These are phyloP conservation scores for Phoma sp. DNA, from an alignment of 2,329 filamentous ascomycete genomes.

Conservation along the genomic window DNA sequence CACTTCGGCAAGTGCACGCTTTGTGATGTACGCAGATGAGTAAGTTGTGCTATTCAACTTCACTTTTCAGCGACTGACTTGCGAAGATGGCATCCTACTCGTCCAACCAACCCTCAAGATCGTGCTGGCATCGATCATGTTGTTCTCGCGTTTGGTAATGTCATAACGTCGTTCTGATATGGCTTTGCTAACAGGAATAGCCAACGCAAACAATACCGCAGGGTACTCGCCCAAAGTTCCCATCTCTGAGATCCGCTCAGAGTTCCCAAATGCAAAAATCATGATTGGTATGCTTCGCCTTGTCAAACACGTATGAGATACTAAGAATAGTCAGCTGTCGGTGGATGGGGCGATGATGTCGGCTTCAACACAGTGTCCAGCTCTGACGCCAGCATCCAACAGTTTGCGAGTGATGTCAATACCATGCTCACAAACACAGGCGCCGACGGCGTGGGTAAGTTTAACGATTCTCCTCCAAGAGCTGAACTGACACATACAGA, in stretches of 20 bases:
- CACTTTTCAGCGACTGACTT: background rate
- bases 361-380: slow-evolving; percentile 68
- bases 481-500: slow-evolving; percentile 50
- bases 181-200: background rate
- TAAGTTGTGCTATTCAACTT: slow-evolving; percentile 20
- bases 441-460: slow-evolving; percentile 69
- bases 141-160: slow-evolving; percentile 41
- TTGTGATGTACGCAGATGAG: slow-evolving; percentile 46
- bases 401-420: slow-evolving; percentile 70
- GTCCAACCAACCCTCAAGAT: slow-evolving; percentile 33
- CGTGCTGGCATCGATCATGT: slow-evolving; percentile 48
- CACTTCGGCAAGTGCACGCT: slow-evolving; percentile 31
- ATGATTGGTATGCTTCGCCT: slow-evolving; percentile 55
- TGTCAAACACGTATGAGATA: background rate
- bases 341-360: slow-evolving; percentile 74
- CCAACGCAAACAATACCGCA: slow-evolving; percentile 52
- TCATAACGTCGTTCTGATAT: background rate
- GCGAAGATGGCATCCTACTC: slow-evolving; percentile 44
- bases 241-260: slow-evolving; percentile 58
- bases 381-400: slow-evolving; percentile 59
- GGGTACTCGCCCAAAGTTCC: slow-evolving; percentile 63
- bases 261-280: slow-evolving; percentile 67
- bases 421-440: slow-evolving; percentile 67
- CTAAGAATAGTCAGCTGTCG: slow-evolving; percentile 60
- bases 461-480: background rate